Conservation (phyloP, 148 eudicot species). For the Fagopyrum tataricum region DNA sequence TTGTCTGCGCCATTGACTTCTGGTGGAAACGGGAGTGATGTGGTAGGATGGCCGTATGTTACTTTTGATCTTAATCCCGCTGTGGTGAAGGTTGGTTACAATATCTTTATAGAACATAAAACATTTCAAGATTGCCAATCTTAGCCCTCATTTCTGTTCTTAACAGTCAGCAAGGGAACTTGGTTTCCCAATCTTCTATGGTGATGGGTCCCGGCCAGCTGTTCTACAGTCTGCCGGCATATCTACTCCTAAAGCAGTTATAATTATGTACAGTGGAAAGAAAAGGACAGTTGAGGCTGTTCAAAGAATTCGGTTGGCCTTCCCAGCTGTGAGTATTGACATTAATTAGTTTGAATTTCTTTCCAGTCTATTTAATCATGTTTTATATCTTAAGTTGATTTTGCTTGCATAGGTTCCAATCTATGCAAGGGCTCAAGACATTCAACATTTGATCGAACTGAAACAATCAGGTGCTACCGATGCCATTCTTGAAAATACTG, state of each 20-base stretch:
- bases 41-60: conserved; percentile 76
- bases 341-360: background rate
- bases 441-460: conserved; percentile 70
- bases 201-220: conserved; percentile 89
- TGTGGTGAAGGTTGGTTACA: conserved; percentile 66
- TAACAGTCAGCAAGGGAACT: conserved; percentile 70
- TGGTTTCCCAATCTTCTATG: conserved; percentile 91
- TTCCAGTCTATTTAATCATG: background rate
- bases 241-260: conserved; percentile 85
- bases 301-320: conserved; percentile 77
- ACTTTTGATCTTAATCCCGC: conserved; percentile 90
- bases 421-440: conserved; percentile 87
- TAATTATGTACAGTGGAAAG: conserved; percentile 82
- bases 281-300: conserved; percentile 70
- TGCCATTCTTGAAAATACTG: conserved; percentile 93
- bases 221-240: conserved; percentile 92
- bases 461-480: conserved; percentile 94
- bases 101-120: background rate
- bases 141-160: background rate
- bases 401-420: conserved; percentile 52
- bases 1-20: conserved; percentile 74
- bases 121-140: background rate
- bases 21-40: conserved; percentile 46
- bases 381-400: background rate
- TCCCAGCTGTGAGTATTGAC: conserved; percentile 48